phyloP scores from a whole-genome alignment of 169 alveolate genomes.

The Amoebophrya sp. region DNA sequence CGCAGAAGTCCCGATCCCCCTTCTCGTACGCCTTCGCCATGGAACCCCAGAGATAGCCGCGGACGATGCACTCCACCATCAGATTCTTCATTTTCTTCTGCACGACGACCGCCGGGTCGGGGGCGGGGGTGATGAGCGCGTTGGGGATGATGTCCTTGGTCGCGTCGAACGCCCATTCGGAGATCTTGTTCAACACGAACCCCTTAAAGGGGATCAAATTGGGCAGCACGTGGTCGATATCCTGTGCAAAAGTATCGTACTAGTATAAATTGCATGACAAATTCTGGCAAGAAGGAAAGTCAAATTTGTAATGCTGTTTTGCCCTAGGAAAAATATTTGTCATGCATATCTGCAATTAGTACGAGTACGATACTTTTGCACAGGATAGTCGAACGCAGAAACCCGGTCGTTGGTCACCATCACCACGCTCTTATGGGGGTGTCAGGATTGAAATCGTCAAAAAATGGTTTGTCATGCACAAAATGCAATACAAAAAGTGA shows the following conservation, averaged over 20 bases:
- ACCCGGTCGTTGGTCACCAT: constrained; percentile 53
- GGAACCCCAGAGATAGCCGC: constrained; percentile 44
- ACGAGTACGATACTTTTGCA: too few relatives aligned
- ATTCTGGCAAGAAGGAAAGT: too few relatives aligned
- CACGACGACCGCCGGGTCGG: constrained; percentile 44
- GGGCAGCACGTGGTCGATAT: constrained; percentile 39
- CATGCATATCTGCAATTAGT: too few relatives aligned
- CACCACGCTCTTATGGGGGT: too few relatives aligned
- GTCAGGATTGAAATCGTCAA: too few relatives aligned
- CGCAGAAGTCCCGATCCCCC: constrained; percentile 51
- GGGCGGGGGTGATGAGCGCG: constrained; percentile 36
- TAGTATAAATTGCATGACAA: too few relatives aligned
- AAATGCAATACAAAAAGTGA: too few relatives aligned
- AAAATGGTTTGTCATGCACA: too few relatives aligned
- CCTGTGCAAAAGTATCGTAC: too few relatives aligned
- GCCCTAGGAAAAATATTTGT: too few relatives aligned
- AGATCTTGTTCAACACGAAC: constrained; percentile 45
- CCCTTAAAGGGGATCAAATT: constrained; percentile 53
- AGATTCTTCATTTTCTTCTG: constrained; percentile 50
- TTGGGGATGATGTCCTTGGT: constrained; percentile 50
- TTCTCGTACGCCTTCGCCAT: constrained; percentile 48
- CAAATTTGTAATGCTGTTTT: too few relatives aligned
- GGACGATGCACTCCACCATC: constrained; percentile 48
- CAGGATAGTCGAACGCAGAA: constrained; percentile 46
- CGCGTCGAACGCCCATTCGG: constrained; percentile 42